Percentiles rank a stretch among this genome's conserved stretches.
Conservation (phyloP, 2,329 filamentous ascomycete genomes). For the Ophiocordyceps robertsii region DNA sequence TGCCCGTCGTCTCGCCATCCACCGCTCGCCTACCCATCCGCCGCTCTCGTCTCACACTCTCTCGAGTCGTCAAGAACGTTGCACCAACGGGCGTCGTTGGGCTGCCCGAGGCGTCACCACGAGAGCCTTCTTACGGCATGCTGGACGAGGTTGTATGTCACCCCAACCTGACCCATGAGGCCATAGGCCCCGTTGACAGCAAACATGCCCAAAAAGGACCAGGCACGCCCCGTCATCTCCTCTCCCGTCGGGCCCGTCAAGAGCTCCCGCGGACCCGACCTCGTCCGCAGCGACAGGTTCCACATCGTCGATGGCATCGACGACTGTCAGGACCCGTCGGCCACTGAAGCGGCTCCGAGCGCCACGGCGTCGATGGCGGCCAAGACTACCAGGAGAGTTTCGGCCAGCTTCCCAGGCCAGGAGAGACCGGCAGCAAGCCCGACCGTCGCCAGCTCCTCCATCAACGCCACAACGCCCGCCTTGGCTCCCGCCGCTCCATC, state of each 20-base stretch:
- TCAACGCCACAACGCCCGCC: conserved; percentile 9
- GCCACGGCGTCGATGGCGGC: conserved; percentile 1
- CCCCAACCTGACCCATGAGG: background rate
- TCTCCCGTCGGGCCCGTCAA: conserved; percentile 23
- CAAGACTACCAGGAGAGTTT: conserved; percentile 13
- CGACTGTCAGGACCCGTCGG: conserved; percentile 11
- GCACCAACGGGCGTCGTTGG: no score
- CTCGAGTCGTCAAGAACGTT: no score
- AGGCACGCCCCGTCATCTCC: conserved; percentile 18
- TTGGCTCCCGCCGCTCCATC: background rate
- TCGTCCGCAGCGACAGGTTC: conserved; percentile 19
- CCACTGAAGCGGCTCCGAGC: background rate
- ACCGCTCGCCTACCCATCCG: no score
- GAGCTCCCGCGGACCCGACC: conserved; percentile 20
- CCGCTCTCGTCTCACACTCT: no score
- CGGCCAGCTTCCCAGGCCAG: conserved; percentile 15
- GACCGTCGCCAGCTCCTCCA: conserved; percentile 14
- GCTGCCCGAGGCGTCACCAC: no score
- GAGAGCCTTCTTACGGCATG: no score
- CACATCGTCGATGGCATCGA: conserved; percentile 21
- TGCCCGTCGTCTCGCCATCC: no score
- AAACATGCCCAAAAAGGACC: conserved; percentile 3
- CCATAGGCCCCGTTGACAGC: background rate
- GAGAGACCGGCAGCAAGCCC: conserved; percentile 14
- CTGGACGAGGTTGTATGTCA: background rate